Percentiles rank a stretch among this genome's conserved stretches.
Evolutionary conservation across 2,329 filamentous ascomycete species (phyloP).

Genomic region (Aspergillus awamori): DNA sequence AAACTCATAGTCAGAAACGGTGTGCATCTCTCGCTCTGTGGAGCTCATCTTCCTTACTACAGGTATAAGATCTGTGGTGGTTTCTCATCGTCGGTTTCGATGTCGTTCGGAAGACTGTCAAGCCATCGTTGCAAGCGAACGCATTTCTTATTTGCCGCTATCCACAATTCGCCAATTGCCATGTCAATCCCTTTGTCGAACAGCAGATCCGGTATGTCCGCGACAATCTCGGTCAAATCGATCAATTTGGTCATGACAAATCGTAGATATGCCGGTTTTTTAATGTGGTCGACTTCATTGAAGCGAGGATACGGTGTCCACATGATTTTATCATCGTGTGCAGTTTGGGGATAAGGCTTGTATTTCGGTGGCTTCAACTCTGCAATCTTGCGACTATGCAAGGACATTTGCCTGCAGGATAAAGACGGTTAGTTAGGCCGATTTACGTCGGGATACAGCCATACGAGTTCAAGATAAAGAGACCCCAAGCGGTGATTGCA

Average conservation of each 20-base stretch:
- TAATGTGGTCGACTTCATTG: slow-evolving; percentile 30
- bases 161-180: slow-evolving; percentile 22
- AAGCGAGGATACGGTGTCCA: slow-evolving; percentile 40
- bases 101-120: slow-evolving; percentile 22
- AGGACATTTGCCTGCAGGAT: slow-evolving; percentile 31
- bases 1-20: slow-evolving; percentile 17
- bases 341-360: slow-evolving; percentile 18
- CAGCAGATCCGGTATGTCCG: slow-evolving; percentile 30
- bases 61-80: slow-evolving; percentile 33
- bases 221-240: slow-evolving; percentile 27
- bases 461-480: slow-evolving; percentile 37
- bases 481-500: slow-evolving; percentile 34
- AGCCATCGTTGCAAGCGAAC: slow-evolving; percentile 29
- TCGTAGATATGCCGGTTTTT: slow-evolving; percentile 32
- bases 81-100: slow-evolving; percentile 21
- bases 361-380: slow-evolving; percentile 25
- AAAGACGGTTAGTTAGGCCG: slow-evolving; percentile 15
- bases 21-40: not conserved
- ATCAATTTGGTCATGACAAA: slow-evolving; percentile 26
- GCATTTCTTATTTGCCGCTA: slow-evolving; percentile 22
- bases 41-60: slow-evolving; percentile 27
- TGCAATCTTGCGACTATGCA: slow-evolving; percentile 26
- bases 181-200: slow-evolving; percentile 23
- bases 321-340: slow-evolving; percentile 20
- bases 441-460: not conserved